Percentiles rank a stretch among this genome's conserved stretches.
These are phyloP conservation scores for Leccinum rimulosum DNA, from an alignment of 768 basidiomycete genomes.

Conservation along the genomic window DNA sequence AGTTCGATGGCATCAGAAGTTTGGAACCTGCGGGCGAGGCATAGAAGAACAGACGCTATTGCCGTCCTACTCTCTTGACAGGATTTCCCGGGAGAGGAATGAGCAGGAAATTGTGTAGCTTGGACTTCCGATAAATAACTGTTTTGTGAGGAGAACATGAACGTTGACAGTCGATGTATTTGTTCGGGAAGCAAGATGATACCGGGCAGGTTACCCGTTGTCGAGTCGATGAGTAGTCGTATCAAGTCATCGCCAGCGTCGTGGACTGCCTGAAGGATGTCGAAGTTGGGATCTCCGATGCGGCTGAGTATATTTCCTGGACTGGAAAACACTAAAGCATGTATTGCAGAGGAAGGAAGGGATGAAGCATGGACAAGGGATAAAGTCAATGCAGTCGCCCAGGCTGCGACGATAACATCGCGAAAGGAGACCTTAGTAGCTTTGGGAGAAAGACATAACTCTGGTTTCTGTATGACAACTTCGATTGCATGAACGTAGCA, in stretches of 20 bases:
- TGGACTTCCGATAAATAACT: constrained; percentile 36
- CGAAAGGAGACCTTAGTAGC: constrained; percentile 30
- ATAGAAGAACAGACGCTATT: constrained; percentile 41
- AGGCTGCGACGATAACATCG: constrained; percentile 40
- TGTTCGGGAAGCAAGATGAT: constrained; percentile 43
- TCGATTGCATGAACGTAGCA: constrained; percentile 45
- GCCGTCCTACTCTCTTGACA: constrained; percentile 29
- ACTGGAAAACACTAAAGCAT: constrained; percentile 18
- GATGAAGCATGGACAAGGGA: constrained; percentile 24
- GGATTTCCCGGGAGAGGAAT: constrained; percentile 28
- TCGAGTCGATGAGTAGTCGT: constrained; percentile 32
- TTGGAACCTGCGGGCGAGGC: constrained; percentile 46
- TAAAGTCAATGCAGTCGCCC: constrained; percentile 34
- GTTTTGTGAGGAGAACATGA: constrained; percentile 37
- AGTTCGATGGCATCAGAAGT: constrained; percentile 22
- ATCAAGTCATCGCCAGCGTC: constrained; percentile 34
- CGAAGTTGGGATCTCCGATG: constrained; percentile 35
- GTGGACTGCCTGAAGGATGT: constrained; percentile 35
- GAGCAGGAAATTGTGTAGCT: constrained; percentile 17
- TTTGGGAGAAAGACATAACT: constrained; percentile 12
- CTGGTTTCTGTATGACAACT: constrained; percentile 35
- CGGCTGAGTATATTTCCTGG: constrained; percentile 21
- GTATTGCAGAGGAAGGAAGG: constrained; percentile 20
- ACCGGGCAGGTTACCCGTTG: constrained; percentile 40
- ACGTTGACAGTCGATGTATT: constrained; percentile 31